A percentile compares a stretch with the other conserved stretches of the same genome.
Conservation (phyloP, 1,139 yeast species). For the Neolecta irregularis region DNA sequence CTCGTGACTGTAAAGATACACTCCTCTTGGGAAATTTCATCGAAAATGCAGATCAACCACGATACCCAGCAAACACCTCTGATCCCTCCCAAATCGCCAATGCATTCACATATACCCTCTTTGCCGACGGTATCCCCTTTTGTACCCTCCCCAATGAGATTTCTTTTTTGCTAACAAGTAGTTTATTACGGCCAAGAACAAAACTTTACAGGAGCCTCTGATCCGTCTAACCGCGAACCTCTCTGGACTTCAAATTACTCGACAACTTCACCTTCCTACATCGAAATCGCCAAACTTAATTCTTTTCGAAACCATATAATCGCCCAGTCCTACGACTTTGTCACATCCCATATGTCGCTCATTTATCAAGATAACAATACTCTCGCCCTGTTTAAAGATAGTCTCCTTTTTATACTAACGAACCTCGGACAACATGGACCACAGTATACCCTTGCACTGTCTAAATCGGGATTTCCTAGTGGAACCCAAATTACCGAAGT, state of each 20-base stretch:
- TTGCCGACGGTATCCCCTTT: slow-evolving; percentile 13
- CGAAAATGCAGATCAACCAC: slow-evolving; percentile 14
- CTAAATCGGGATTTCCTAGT: no score
- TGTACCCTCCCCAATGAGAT: no score
- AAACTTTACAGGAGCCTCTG: slow-evolving; percentile 11
- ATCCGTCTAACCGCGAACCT: slow-evolving; percentile 14
- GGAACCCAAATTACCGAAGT: no score
- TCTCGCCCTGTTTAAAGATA: no score
- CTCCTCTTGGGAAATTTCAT: slow-evolving; percentile 10
- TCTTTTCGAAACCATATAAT: slow-evolving; percentile 9
- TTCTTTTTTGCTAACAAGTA: no score
- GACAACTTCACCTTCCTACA: slow-evolving; percentile 11
- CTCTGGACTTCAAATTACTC: slow-evolving; percentile 13
- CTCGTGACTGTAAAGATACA: slow-evolving; percentile 9
- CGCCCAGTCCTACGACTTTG: no score
- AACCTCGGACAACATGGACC: no score
- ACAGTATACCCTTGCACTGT: no score
- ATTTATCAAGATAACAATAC: no score
- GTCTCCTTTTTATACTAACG: no score
- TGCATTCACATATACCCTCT: slow-evolving; percentile 9
- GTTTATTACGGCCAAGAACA: slow-evolving; percentile 15
- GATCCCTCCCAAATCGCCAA: slow-evolving; percentile 10
- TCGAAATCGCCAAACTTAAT: slow-evolving; percentile 8
- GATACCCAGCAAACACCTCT: slow-evolving; percentile 11
- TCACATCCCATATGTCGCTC: no score